Percentiles rank a stretch among this genome's conserved stretches.
Evolutionary conservation across 2,329 filamentous ascomycete species (phyloP).

Genomic region (Fusarium tricinctum): DNA sequence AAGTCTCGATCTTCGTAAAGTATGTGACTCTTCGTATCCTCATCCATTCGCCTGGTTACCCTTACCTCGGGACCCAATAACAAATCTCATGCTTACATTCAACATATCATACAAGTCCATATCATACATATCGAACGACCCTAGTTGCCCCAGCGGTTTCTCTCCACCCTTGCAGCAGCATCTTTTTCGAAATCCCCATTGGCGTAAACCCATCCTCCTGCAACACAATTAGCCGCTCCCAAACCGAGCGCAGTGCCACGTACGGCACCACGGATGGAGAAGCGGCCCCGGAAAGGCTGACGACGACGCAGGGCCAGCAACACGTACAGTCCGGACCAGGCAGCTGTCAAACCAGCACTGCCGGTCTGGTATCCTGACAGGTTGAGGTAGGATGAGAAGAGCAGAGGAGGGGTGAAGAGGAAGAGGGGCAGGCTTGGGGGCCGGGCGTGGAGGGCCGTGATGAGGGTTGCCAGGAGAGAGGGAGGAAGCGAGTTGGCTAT

Average conservation of each 20-base stretch:
- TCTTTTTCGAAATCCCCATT: conserved; percentile 66
- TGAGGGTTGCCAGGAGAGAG: conserved; percentile 68
- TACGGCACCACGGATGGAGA: conserved; percentile 65
- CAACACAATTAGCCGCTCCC: conserved; percentile 62
- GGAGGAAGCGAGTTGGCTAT: conserved; percentile 68
- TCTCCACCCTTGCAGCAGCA: conserved; percentile 61
- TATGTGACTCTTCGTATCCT: not conserved
- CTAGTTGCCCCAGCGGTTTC: conserved; percentile 64
- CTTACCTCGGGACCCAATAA: conserved; percentile 1
- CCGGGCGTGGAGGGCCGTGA: conserved; percentile 68
- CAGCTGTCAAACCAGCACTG: conserved; percentile 68
- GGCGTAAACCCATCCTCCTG: conserved; percentile 66
- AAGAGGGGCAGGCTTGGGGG: conserved; percentile 68
- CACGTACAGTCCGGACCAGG: conserved; percentile 70
- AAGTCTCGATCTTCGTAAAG: not conserved
- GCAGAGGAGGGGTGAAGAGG: conserved; percentile 65
- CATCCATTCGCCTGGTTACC: not conserved
- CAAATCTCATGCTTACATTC: conserved; percentile 2
- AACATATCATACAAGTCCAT: conserved; percentile 29
- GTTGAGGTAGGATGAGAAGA: conserved; percentile 71
- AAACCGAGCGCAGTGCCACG: conserved; percentile 65
- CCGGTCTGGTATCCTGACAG: conserved; percentile 71
- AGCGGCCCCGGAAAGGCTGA: conserved; percentile 57
- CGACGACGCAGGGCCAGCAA: conserved; percentile 67
- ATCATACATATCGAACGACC: conserved; percentile 29